phyloP scores from a whole-genome alignment of 352 stramenopile species.

The Phytophthora meadii region DNA sequence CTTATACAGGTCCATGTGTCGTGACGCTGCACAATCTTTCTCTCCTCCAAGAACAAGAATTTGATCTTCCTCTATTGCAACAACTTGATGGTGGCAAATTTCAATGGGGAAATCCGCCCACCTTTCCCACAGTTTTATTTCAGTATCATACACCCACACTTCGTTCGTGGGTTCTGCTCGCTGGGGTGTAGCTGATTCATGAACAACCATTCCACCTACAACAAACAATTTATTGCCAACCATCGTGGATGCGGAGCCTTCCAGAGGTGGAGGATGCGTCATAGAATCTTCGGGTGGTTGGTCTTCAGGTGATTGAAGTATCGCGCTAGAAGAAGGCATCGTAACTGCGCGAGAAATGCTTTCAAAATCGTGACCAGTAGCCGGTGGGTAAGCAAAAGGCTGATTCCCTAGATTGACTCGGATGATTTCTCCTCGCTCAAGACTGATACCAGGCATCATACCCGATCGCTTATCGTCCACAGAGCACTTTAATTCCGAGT shows the following conservation, averaged over 20 bases:
- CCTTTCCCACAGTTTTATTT: constrained; percentile 66
- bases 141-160: constrained; percentile 74
- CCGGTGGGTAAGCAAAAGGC: constrained; percentile 78
- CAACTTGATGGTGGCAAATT: constrained; percentile 81
- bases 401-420: constrained; percentile 85
- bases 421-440: constrained; percentile 89
- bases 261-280: constrained; percentile 39
- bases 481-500: constrained; percentile 68
- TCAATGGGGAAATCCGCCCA: constrained; percentile 86
- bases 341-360: constrained; percentile 66
- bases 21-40: constrained; percentile 66
- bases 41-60: constrained; percentile 88
- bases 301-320: constrained; percentile 37
- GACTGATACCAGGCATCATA: constrained; percentile 87
- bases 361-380: constrained; percentile 68
- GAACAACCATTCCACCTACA: constrained; percentile 62
- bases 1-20: constrained; percentile 89
- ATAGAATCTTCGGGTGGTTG: neutral
- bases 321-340: constrained; percentile 46
- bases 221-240: constrained; percentile 76
- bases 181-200: constrained; percentile 8
- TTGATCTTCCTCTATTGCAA: constrained; percentile 72
- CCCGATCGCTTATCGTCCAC: constrained; percentile 57
- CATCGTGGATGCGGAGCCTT: constrained; percentile 67
- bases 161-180: constrained; percentile 51